phyloP scores from a whole-genome alignment of 768 basidiomycete species.

The Pleurotus eryngii region DNA sequence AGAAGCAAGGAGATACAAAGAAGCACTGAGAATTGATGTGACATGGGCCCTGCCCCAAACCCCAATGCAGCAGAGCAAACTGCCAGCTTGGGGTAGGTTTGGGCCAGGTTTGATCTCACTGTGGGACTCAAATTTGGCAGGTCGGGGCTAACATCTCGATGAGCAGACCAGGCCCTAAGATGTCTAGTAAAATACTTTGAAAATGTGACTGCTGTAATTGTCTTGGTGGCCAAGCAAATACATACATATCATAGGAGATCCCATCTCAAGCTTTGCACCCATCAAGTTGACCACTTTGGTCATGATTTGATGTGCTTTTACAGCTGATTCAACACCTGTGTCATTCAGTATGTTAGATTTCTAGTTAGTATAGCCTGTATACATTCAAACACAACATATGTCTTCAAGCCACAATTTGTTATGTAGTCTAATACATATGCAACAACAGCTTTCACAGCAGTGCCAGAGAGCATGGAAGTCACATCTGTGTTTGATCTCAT shows the following conservation, averaged over 20 bases:
- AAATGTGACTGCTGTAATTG: constrained; percentile 26
- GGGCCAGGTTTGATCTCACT: no score
- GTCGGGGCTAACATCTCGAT: no score
- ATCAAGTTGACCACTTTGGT: constrained; percentile 26
- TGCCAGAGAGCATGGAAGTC: constrained; percentile 27
- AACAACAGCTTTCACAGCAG: constrained; percentile 28
- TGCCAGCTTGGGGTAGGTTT: no score
- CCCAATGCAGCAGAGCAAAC: no score
- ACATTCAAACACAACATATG: constrained; percentile 21
- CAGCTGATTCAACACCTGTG: not conserved
- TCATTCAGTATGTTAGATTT: not conserved
- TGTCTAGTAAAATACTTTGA: constrained; percentile 8
- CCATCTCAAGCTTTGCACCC: constrained; percentile 25
- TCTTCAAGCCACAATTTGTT: constrained; percentile 24
- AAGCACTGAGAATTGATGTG: no score
- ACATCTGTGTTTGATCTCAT: constrained; percentile 30
- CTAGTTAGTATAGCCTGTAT: constrained; percentile 12
- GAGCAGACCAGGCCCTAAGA: no score
- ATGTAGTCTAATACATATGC: constrained; percentile 31
- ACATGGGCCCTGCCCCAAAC: no score
- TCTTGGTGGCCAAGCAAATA: constrained; percentile 24
- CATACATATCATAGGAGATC: constrained; percentile 21
- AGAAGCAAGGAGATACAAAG: no score
- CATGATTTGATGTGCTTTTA: constrained; percentile 18
- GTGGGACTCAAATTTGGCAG: no score